A percentile compares a stretch with the other conserved stretches of the same genome.
These are phyloP conservation scores for Sedum album DNA, from an alignment of 164 flowering plant species.

Conservation along the genomic window DNA sequence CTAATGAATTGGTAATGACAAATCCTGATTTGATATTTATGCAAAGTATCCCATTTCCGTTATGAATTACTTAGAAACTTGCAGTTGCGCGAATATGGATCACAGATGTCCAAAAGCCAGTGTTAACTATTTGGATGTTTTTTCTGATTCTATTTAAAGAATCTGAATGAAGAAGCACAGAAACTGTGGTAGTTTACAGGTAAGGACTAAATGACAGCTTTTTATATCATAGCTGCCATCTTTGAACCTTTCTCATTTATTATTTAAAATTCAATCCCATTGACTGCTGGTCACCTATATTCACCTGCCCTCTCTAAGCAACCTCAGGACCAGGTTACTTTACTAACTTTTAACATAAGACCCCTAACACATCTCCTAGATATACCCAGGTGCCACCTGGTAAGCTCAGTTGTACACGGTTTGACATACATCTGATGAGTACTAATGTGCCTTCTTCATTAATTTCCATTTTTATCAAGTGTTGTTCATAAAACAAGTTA, in stretches of 20 bases:
- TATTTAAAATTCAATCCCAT: not conserved
- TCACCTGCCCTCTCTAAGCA: conserved; percentile 3
- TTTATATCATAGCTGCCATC: not conserved
- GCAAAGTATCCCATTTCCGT: too few relatives aligned
- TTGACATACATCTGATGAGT: too few relatives aligned
- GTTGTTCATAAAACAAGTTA: not conserved
- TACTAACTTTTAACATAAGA: not conserved
- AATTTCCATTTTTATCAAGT: too few relatives aligned
- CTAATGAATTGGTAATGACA: too few relatives aligned
- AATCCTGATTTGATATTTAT: too few relatives aligned
- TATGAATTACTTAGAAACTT: too few relatives aligned
- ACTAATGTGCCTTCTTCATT: too few relatives aligned
- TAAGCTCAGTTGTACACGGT: too few relatives aligned
- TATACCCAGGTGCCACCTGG: not conserved
- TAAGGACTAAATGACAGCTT: not conserved
- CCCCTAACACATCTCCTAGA: not conserved
- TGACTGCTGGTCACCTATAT: not conserved
- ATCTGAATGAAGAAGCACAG: not conserved
- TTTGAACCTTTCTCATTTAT: conserved; percentile 6
- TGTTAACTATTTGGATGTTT: not conserved
- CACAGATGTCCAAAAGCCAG: too few relatives aligned
- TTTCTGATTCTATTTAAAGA: not conserved
- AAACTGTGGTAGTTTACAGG: not conserved
- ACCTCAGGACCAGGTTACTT: not conserved
- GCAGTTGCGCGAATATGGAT: too few relatives aligned